Conservation (phyloP, 164 flowering plant genomes). For the Pachysandra terminalis region DNA sequence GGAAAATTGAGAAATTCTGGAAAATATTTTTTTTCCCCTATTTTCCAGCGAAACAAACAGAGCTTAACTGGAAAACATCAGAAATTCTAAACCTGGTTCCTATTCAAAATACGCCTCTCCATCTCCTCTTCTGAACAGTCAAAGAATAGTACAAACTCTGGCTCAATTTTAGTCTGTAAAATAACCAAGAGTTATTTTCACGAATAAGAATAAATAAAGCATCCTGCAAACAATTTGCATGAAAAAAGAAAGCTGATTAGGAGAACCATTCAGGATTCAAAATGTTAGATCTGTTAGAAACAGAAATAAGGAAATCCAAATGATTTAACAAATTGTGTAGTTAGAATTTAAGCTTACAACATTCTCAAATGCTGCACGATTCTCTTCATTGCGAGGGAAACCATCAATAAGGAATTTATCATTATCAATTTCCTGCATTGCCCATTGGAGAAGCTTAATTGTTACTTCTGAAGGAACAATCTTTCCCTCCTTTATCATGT, state of each 20-base stretch:
- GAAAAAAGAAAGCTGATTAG: not conserved
- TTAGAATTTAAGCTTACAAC: constrained; percentile 34
- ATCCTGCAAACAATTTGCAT: not conserved
- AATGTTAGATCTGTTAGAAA: not conserved
- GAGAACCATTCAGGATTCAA: not conserved
- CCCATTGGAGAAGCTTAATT: constrained; percentile 37
- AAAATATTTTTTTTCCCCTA: too few relatives aligned
- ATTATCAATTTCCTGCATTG: constrained; percentile 34
- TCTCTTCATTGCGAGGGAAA: constrained; percentile 55
- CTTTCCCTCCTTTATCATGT: constrained; percentile 42
- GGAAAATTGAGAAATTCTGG: not conserved
- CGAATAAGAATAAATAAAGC: not conserved
- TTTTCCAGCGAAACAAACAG: too few relatives aligned
- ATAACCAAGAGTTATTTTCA: not conserved
- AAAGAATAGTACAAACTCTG: constrained; percentile 62
- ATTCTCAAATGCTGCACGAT: constrained; percentile 27
- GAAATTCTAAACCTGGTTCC: constrained; percentile 43
- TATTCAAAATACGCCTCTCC: constrained; percentile 57
- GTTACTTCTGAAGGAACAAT: constrained; percentile 47
- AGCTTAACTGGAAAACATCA: not conserved
- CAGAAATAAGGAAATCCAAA: not conserved
- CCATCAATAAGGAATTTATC: constrained; percentile 57
- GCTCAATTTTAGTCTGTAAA: constrained; percentile 60
- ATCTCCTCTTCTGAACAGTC: constrained; percentile 73
- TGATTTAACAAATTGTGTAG: not conserved